Conservation (phyloP, 495 filamentous ascomycete genomes). For the Bryoglossum gracile region DNA sequence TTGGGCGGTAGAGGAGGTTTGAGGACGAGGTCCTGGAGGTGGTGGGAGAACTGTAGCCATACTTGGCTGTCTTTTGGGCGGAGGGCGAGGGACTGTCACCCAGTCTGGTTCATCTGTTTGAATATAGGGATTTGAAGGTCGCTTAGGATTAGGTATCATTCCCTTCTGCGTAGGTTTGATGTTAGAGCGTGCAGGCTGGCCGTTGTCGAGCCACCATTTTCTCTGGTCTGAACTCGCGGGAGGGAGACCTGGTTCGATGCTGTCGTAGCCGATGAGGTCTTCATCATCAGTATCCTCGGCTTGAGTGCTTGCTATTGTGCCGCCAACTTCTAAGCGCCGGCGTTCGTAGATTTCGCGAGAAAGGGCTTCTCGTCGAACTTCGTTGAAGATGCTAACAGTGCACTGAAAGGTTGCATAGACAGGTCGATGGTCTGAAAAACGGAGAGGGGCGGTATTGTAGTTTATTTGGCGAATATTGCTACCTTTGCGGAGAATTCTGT, state of each 20-base stretch:
- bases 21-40: constrained; percentile 34
- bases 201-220: constrained; percentile 95
- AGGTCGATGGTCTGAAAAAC: constrained; percentile 89
- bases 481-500: constrained; percentile 84
- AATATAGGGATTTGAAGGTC: constrained; percentile 76
- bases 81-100: constrained; percentile 52
- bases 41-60: constrained; percentile 39
- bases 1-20: constrained; percentile 34
- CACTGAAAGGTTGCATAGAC: constrained; percentile 87
- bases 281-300: constrained; percentile 62
- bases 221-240: constrained; percentile 81
- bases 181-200: constrained; percentile 65
- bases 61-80: constrained; percentile 33
- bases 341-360: constrained; percentile 64
- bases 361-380: constrained; percentile 60
- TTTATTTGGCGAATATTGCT: constrained; percentile 69
- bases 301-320: constrained; percentile 32
- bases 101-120: constrained; percentile 67
- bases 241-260: constrained; percentile 73
- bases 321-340: constrained; percentile 51
- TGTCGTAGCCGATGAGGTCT: constrained; percentile 63
- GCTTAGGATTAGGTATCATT: constrained; percentile 58
- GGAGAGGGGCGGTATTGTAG: constrained; percentile 70
- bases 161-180: constrained; percentile 55
- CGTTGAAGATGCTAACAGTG: constrained; percentile 69